Percentiles rank a stretch among this genome's conserved stretches.
phyloP scores from a whole-genome alignment of 2,329 filamentous ascomycete species.

The Plenodomus tracheiphilus region DNA sequence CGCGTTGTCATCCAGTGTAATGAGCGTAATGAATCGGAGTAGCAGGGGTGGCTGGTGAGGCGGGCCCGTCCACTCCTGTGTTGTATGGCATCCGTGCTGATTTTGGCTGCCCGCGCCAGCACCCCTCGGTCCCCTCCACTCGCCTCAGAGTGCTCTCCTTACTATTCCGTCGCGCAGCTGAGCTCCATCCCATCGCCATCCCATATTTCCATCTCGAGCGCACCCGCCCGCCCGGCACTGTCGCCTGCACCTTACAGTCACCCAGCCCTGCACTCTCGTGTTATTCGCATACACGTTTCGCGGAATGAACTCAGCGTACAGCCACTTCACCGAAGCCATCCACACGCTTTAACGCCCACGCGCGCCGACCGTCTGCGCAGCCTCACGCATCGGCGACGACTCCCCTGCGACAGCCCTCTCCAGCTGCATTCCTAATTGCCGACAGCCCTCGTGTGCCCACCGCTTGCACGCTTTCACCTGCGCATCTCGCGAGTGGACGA shows the following conservation, averaged over 20 bases:
- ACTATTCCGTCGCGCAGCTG: conserved; percentile 14
- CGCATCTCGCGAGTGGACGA: no score
- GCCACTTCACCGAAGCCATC: conserved; percentile 27
- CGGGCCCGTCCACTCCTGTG: neutral
- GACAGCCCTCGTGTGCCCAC: no score
- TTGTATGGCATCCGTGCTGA: conserved; percentile 8
- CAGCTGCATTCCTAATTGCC: neutral
- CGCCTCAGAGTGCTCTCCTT: conserved; percentile 17
- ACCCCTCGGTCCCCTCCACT: conserved; percentile 9
- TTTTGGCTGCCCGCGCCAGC: conserved; percentile 7
- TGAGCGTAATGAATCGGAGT: neutral
- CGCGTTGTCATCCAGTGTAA: neutral
- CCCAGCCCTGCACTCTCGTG: conserved; percentile 28
- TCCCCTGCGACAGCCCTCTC: conserved; percentile 17
- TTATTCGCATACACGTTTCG: conserved; percentile 27
- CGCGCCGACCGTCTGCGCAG: conserved; percentile 37
- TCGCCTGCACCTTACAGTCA: conserved; percentile 4
- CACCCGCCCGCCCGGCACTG: conserved; percentile 16
- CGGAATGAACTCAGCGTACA: conserved; percentile 37
- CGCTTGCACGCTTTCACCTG: no score
- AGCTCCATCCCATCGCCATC: conserved; percentile 24
- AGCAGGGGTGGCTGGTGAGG: conserved; percentile 5
- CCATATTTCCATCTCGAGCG: conserved; percentile 33
- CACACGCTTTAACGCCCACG: conserved; percentile 43
- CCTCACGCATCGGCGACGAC: conserved; percentile 7